Conservation (phyloP, 371 early-diverging fungal species). For the Rhizopus delemar region DNA sequence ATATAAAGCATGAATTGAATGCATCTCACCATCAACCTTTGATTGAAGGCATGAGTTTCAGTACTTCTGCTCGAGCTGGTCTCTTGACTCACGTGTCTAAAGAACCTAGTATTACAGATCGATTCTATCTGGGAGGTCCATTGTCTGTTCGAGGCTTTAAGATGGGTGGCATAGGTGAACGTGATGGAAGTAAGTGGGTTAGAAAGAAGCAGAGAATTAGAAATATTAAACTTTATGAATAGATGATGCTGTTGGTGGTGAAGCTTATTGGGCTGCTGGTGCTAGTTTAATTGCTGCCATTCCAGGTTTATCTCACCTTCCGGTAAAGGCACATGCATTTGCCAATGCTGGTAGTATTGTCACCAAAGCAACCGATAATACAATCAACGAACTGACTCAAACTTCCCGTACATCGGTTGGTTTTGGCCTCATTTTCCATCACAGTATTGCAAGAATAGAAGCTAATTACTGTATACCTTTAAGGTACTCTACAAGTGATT, state of each 20-base stretch:
- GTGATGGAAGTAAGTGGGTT: slow-evolving; percentile 65
- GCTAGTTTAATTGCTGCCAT: slow-evolving; percentile 79
- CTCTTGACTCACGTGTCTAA: slow-evolving; percentile 62
- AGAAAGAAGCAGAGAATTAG: background rate
- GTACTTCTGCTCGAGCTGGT: slow-evolving; percentile 52
- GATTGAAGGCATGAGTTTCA: slow-evolving; percentile 37
- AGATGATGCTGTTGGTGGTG: slow-evolving; percentile 91
- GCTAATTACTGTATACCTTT: slow-evolving; percentile 51
- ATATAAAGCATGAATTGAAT: slow-evolving; percentile 72
- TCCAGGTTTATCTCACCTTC: slow-evolving; percentile 63
- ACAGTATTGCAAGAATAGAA: slow-evolving; percentile 64
- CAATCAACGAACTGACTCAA: slow-evolving; percentile 40
- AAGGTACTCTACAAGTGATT: slow-evolving; percentile 61
- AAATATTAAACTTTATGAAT: background rate
- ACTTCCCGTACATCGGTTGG: slow-evolving; percentile 71
- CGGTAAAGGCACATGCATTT: slow-evolving; percentile 83
- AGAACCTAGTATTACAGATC: slow-evolving; percentile 61
- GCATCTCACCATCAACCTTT: slow-evolving; percentile 43
- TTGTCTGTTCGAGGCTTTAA: slow-evolving; percentile 85
- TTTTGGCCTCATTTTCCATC: slow-evolving; percentile 80
- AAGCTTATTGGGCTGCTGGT: slow-evolving; percentile 78
- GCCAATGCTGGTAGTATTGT: slow-evolving; percentile 83
- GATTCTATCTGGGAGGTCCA: slow-evolving; percentile 88
- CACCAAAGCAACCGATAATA: slow-evolving; percentile 27
- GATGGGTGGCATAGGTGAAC: slow-evolving; percentile 84